Evolutionary conservation across 169 alveolate species (phyloP).

Genomic region (Plasmodium billcollinsi): DNA sequence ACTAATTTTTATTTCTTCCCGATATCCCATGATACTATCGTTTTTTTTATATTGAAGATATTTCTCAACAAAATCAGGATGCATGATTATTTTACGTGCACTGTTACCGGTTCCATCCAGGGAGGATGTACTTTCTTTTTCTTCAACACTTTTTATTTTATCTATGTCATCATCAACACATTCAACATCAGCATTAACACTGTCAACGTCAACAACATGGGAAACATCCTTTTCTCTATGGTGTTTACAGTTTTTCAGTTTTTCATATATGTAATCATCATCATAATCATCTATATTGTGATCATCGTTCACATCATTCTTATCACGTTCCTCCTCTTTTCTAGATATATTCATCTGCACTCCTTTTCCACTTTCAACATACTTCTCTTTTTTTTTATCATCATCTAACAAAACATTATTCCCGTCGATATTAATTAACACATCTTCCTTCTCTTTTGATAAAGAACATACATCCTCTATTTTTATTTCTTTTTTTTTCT

Average conservation of each 20-base stretch:
- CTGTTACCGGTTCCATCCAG: neutral
- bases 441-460: neutral
- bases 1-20: constrained; percentile 27
- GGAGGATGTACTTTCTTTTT: neutral
- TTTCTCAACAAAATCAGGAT: constrained; percentile 8
- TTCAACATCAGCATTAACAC: neutral
- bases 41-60: constrained; percentile 11
- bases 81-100: constrained; percentile 11
- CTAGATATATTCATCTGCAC: no score
- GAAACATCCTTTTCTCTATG: neutral
- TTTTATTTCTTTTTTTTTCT: constrained; percentile 10
- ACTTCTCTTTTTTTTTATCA: no score
- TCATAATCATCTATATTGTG: no score
- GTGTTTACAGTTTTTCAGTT: no score
- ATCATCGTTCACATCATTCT: no score
- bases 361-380: no score
- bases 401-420: neutral
- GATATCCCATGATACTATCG: neutral
- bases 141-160: neutral
- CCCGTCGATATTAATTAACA: neutral
- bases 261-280: no score
- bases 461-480: neutral
- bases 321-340: no score
- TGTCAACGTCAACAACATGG: neutral
- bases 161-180: neutral